Percentiles rank a stretch among this genome's conserved stretches.
phyloP scores from a whole-genome alignment of 2,329 filamentous ascomycete genomes.

The Neopestalotiopsis sp. region DNA sequence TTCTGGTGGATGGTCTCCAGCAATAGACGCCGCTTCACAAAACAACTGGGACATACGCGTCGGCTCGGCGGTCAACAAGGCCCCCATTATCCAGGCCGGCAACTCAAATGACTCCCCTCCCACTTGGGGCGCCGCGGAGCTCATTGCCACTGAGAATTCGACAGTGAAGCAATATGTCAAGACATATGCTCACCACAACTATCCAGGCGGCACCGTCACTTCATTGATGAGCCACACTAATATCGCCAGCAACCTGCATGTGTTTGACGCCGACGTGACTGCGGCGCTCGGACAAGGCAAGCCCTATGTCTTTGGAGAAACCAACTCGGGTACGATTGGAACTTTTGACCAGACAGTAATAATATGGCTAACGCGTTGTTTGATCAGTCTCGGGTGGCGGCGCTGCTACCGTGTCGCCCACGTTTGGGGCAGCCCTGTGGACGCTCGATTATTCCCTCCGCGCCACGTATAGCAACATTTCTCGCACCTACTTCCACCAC shows the following conservation, averaged over 20 bases:
- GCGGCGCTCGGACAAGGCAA: constrained; percentile 46
- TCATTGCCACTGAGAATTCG: constrained; percentile 43
- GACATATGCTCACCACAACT: constrained; percentile 54
- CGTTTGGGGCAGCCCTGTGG: constrained; percentile 56
- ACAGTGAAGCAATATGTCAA: constrained; percentile 45
- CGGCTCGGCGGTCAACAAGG: constrained; percentile 40
- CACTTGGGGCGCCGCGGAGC: constrained; percentile 44
- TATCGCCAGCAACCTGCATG: constrained; percentile 44
- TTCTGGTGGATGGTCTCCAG: constrained; percentile 41
- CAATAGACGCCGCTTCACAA: constrained; percentile 44
- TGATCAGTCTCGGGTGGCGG: constrained; percentile 43
- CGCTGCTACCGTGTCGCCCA: constrained; percentile 46
- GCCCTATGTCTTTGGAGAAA: constrained; percentile 55
- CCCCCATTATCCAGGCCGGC: constrained; percentile 45
- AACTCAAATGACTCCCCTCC: constrained; percentile 44
- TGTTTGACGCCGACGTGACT: constrained; percentile 46
- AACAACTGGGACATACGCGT: constrained; percentile 44
- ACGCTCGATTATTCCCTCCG: constrained; percentile 53
- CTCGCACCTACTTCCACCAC: constrained; percentile 56
- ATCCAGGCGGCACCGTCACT: constrained; percentile 48
- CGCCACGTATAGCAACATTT: constrained; percentile 41
- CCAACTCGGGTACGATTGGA: constrained; percentile 48
- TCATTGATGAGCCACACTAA: constrained; percentile 51
- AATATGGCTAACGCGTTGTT: background rate
- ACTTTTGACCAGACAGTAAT: constrained; percentile 34